Percentiles rank a stretch among this genome's conserved stretches.
Evolutionary conservation across 2,329 filamentous ascomycete genomes (phyloP).

Genomic region (Alternaria conjuncta): DNA sequence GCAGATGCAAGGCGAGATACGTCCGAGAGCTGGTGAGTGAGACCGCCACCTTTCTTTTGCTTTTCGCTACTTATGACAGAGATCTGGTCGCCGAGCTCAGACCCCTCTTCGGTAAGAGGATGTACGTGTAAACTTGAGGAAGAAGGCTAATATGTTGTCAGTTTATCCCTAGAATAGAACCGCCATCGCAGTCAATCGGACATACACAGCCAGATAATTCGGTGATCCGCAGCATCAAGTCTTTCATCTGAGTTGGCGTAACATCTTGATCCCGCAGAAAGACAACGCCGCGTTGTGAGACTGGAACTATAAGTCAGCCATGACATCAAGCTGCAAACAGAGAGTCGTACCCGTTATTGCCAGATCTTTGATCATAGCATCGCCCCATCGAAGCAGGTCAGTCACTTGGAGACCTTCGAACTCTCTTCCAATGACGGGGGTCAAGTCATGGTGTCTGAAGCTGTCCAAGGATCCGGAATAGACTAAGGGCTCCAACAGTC

Average conservation of each 20-base stretch:
- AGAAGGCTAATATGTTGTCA: constrained; percentile 25
- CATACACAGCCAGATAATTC: constrained; percentile 61
- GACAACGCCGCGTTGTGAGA: constrained; percentile 72
- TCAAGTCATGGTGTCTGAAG: constrained; percentile 51
- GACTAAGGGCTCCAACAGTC: constrained; percentile 25
- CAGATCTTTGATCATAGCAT: constrained; percentile 49
- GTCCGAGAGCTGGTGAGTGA: constrained; percentile 53
- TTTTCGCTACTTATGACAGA: constrained; percentile 49
- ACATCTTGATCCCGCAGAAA: constrained; percentile 69
- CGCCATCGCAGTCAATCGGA: constrained; percentile 49
- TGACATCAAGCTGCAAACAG: background rate
- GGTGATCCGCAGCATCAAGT: constrained; percentile 66
- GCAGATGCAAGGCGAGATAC: constrained; percentile 49
- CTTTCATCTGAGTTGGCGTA: constrained; percentile 67
- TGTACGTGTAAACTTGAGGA: constrained; percentile 39
- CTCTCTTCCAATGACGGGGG: constrained; percentile 59
- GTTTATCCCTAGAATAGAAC: background rate
- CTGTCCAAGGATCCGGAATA: constrained; percentile 34
- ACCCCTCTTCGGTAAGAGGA: constrained; percentile 55
- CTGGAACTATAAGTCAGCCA: constrained; percentile 45
- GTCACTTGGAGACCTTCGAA: constrained; percentile 48
- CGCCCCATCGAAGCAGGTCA: constrained; percentile 41
- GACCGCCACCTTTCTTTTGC: constrained; percentile 38
- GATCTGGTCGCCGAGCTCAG: constrained; percentile 48
- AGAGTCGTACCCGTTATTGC: constrained; percentile 63